Evolutionary conservation across 2,329 filamentous ascomycete genomes (phyloP).

Genomic region (Pyricularia grisea): DNA sequence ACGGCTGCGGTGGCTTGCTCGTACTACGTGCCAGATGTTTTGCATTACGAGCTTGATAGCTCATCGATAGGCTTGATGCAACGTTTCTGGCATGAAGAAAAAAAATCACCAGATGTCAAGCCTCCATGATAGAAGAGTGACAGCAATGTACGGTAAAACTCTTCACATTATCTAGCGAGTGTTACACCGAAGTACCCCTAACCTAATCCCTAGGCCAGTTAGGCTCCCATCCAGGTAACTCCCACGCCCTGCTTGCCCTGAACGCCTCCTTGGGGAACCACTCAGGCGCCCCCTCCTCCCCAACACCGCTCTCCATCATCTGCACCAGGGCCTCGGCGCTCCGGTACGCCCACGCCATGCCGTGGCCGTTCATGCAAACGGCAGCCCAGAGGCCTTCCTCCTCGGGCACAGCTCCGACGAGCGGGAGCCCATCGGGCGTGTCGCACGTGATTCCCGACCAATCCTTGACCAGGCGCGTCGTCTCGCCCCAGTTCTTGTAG

Average conservation of each 20-base stretch:
- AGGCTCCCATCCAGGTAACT: background rate
- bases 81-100: too few relatives aligned
- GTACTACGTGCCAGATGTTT: too few relatives aligned
- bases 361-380: constrained; percentile 56
- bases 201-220: background rate
- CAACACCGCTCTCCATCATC: constrained; percentile 34
- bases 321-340: constrained; percentile 45
- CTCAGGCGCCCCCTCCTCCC: constrained; percentile 6
- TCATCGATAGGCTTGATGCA: too few relatives aligned
- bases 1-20: too few relatives aligned
- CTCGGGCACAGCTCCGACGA: constrained; percentile 38
- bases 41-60: too few relatives aligned
- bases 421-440: constrained; percentile 40
- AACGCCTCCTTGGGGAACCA: constrained; percentile 4
- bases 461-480: constrained; percentile 28
- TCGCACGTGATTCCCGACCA: constrained; percentile 48
- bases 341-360: constrained; percentile 55
- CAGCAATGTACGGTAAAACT: too few relatives aligned
- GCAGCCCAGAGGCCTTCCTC: constrained; percentile 38
- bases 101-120: too few relatives aligned
- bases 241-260: constrained; percentile 1
- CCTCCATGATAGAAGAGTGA: too few relatives aligned
- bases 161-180: background rate
- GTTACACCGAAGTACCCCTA: constrained; percentile 25
- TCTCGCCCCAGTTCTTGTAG: constrained; percentile 32